Base-by-base conservation (phyloP, 805 yeast species). In the Jamesozyma hellenica region DNA sequence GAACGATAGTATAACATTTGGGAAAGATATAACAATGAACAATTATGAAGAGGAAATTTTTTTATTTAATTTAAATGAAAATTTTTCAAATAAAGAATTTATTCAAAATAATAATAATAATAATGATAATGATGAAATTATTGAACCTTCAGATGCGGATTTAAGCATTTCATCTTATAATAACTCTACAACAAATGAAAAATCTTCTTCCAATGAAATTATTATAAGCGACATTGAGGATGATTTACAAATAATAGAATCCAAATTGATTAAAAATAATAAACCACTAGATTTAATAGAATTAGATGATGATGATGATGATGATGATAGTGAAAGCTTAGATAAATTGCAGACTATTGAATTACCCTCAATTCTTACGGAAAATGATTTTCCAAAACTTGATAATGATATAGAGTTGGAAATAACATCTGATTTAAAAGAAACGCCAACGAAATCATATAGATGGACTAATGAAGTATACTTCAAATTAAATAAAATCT, bases 391-490 rank as follows among this genome's bases (percentile, higher is more conserved):
- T 25, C 17, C 17, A 35, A 35, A 14, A 12, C 11, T 27, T 27
- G 12, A 27, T 12, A 27, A n/a, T 27, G 28, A 27, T 12, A n/a
- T 27, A n/a, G n/a, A n/a, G n/a, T n/a, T n/a, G n/a, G n/a, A n/a
- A n/a, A n/a, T n/a, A n/a, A n/a, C n/a, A 4, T 27, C 11, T 29
- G 36, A 19, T 25, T 13, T 7, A 14, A 9, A 14, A 11, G 19
- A 38, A 27, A 25, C 35, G 4, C 41, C 35, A 26, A 38, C 38
- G 6, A 26, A 15, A 16, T 3, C 16, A 12, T 14, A 21, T 42
- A 63, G 63, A 2, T 90, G 94, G 81, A 72, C 92, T 1, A 53
- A 63, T 2, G 96, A 88, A 41, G 79, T 85, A 0, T 68, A 72
- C 50, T 57, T 60, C 2, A 72, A 75, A 10, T 64, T 92, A 26